Conservation (phyloP, 106 monocot genomes). For the Allium cepa region DNA sequence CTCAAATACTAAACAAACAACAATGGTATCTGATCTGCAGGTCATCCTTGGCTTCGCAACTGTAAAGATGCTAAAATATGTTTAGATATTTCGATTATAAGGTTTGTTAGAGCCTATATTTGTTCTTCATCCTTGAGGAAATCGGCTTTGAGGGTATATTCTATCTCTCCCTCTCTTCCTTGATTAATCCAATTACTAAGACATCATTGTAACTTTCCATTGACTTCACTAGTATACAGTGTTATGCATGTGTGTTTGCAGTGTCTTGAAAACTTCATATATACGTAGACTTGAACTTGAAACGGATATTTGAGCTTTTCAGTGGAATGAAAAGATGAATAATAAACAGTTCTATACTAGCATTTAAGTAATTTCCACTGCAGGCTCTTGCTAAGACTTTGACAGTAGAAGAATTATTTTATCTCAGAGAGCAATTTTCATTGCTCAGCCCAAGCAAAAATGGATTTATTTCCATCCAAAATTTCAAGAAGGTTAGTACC, state of each 20-base stretch:
- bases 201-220: background rate
- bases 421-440: conserved; percentile 72
- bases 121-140: conserved; percentile 67
- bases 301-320: no score
- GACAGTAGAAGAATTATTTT: conserved; percentile 47
- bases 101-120: conserved; percentile 54
- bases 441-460: conserved; percentile 81
- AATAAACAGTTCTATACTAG: no score
- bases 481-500: conserved; percentile 60
- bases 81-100: conserved; percentile 62
- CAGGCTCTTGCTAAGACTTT: conserved; percentile 88
- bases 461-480: conserved; percentile 68
- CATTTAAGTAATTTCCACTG: no score
- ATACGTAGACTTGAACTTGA: no score
- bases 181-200: no score
- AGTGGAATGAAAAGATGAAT: no score
- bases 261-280: no score
- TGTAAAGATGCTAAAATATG: conserved; percentile 44
- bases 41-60: conserved; percentile 79
- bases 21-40: conserved; percentile 13
- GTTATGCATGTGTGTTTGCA: background rate
- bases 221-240: background rate
- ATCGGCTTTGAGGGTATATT: conserved; percentile 63
- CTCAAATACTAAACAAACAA: background rate
- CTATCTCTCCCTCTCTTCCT: background rate